Percentiles rank a stretch among this genome's conserved stretches.
Evolutionary conservation across 768 basidiomycete genomes (phyloP).

Genomic region (Paxillus rubicundulus): DNA sequence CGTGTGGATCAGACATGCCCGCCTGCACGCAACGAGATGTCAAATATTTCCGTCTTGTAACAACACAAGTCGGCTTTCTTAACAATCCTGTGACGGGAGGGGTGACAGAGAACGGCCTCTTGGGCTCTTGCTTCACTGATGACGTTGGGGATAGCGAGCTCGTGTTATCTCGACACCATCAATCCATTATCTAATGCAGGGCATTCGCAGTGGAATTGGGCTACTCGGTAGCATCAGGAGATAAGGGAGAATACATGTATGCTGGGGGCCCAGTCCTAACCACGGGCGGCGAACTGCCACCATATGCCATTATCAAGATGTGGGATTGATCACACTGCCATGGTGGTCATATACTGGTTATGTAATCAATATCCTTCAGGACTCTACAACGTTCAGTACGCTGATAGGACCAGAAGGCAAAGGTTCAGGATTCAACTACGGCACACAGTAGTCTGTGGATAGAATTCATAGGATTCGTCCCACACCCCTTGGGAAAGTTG

Average conservation of each 20-base stretch:
- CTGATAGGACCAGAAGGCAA: conserved; percentile 43
- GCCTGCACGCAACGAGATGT: conserved; percentile 71
- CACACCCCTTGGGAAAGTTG: too few species aligned
- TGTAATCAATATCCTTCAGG: conserved; percentile 7
- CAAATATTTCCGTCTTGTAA: conserved; percentile 83
- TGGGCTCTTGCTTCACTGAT: conserved; percentile 84
- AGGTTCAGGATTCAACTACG: too few species aligned
- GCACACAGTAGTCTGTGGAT: too few species aligned
- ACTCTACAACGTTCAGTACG: conserved; percentile 51
- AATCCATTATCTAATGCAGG: neutral
- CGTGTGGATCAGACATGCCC: conserved; percentile 70
- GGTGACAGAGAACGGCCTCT: conserved; percentile 71
- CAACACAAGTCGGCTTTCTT: conserved; percentile 69
- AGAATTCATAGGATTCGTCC: too few species aligned
- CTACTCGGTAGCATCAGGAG: conserved; percentile 81
- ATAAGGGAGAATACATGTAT: conserved; percentile 81
- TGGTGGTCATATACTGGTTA: conserved; percentile 29
- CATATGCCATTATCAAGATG: conserved; percentile 70
- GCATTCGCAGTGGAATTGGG: conserved; percentile 54
- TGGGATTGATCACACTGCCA: conserved; percentile 65
- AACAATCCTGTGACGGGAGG: conserved; percentile 64
- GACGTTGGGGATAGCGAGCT: conserved; percentile 70
- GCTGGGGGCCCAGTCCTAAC: conserved; percentile 66
- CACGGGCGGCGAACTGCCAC: conserved; percentile 58
- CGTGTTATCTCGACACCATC: neutral